Conservation (phyloP, 306 rosid species). For the Aeschynomene evenia region DNA sequence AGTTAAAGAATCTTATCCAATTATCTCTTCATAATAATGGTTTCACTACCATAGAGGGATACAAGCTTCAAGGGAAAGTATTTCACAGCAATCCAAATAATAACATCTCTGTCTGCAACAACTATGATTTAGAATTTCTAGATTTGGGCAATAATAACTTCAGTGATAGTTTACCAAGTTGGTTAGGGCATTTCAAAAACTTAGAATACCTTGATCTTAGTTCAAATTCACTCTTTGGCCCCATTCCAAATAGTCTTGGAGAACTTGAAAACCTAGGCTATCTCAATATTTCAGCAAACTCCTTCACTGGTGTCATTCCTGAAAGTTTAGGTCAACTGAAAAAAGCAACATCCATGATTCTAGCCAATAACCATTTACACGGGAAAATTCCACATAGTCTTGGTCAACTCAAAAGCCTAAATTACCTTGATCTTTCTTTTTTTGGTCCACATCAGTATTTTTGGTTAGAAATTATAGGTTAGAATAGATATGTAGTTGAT, state of each 20-base stretch:
- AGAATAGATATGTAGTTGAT: too few relatives aligned
- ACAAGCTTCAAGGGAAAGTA: neutral
- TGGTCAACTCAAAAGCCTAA: neutral
- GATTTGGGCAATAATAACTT: neutral
- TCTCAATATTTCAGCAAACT: too few relatives aligned
- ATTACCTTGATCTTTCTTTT: neutral
- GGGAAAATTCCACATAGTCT: neutral
- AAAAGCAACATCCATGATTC: too few relatives aligned
- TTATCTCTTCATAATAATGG: neutral
- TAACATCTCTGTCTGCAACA: neutral
- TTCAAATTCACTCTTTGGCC: neutral
- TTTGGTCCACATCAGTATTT: too few relatives aligned
- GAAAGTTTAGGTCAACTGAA: too few relatives aligned
- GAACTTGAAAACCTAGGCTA: neutral
- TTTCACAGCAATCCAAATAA: neutral
- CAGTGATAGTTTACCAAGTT: neutral
- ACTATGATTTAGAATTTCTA: neutral
- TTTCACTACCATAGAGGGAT: neutral
- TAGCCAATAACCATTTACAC: too few relatives aligned
- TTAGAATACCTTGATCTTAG: neutral
- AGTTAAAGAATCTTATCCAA: neutral
- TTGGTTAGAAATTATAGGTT: too few relatives aligned
- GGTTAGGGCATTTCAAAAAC: neutral
- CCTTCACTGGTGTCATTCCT: too few relatives aligned
- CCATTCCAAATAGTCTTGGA: neutral